phyloP scores from a whole-genome alignment of 2,329 filamentous ascomycete genomes.

The Fusarium sp. region DNA sequence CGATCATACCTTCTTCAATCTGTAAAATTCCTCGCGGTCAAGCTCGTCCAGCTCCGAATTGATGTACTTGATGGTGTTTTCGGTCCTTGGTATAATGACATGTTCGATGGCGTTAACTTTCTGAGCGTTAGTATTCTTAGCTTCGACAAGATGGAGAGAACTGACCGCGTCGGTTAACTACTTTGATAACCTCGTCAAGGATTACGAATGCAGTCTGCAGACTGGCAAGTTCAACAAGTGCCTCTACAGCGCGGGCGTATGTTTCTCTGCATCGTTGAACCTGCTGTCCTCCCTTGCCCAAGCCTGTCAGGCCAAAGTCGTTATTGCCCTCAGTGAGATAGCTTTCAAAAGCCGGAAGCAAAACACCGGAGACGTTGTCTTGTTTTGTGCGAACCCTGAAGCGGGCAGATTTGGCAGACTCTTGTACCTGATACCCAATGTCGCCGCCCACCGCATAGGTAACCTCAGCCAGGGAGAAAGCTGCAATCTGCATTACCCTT shows the following conservation, averaged over 20 bases:
- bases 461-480: constrained; percentile 96
- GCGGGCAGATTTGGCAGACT: constrained; percentile 91
- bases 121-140: constrained; percentile 10
- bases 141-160: not conserved
- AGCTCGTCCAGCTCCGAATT: constrained; percentile 98
- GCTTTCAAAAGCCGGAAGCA: constrained; percentile 93
- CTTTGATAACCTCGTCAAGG: constrained; percentile 98
- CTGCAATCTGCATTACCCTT: constrained; percentile 98
- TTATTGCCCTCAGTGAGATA: constrained; percentile 90
- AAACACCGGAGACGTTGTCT: constrained; percentile 97
- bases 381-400: constrained; percentile 96
- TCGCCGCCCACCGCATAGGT: constrained; percentile 96
- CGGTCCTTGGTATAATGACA: constrained; percentile 96
- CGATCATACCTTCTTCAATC: constrained; percentile 80
- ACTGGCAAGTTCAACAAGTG: constrained; percentile 92
- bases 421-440: constrained; percentile 96
- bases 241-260: constrained; percentile 95
- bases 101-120: constrained; percentile 94
- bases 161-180: constrained; percentile 92
- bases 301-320: constrained; percentile 94
- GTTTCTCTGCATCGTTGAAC: constrained; percentile 95
- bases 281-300: constrained; percentile 97
- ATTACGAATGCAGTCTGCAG: constrained; percentile 98
- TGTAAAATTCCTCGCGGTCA: constrained; percentile 97
- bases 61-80: constrained; percentile 99